A percentile compares a stretch with the other conserved stretches of the same genome.
Conservation (phyloP, 2,329 filamentous ascomycete genomes). For the Alternaria triticimaculans region DNA sequence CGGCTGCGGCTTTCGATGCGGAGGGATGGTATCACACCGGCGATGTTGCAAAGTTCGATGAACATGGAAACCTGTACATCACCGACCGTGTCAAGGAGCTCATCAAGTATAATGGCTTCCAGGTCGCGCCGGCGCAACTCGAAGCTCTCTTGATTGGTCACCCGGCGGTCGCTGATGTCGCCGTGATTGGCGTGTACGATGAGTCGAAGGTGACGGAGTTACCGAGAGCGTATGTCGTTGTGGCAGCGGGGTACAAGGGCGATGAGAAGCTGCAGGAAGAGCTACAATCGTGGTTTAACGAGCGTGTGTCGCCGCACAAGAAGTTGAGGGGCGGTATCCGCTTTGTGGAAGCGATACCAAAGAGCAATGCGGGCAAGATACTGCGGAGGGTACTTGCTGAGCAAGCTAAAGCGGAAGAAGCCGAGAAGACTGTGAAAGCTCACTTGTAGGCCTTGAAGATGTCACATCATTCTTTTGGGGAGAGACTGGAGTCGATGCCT, state of each 20-base stretch:
- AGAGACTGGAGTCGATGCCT: too few relatives aligned
- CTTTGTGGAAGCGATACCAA: not conserved
- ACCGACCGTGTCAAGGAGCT: slow-evolving; percentile 54
- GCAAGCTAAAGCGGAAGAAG: not conserved
- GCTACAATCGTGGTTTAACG: not conserved
- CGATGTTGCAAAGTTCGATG: slow-evolving; percentile 30
- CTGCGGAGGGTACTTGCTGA: not conserved
- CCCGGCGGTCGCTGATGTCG: slow-evolving; percentile 65
- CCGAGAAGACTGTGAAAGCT: not conserved
- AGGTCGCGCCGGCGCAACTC: slow-evolving; percentile 66
- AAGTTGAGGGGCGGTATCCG: not conserved
- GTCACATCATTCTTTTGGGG: too few relatives aligned
- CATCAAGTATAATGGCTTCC: slow-evolving; percentile 67
- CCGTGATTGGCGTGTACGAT: slow-evolving; percentile 52
- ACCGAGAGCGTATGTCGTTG: not conserved
- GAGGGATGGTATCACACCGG: not conserved
- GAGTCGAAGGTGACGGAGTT: not conserved
- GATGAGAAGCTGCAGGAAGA: not conserved
- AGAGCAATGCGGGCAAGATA: not conserved
- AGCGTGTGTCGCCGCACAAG: not conserved
- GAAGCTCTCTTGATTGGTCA: slow-evolving; percentile 63
- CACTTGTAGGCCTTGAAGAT: not conserved
- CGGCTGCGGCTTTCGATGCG: not conserved
- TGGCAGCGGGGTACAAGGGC: not conserved
- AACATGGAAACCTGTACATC: slow-evolving; percentile 38